Base-by-base conservation (phyloP, 352 stramenopile genomes). In the Discostella stelligera region DNA sequence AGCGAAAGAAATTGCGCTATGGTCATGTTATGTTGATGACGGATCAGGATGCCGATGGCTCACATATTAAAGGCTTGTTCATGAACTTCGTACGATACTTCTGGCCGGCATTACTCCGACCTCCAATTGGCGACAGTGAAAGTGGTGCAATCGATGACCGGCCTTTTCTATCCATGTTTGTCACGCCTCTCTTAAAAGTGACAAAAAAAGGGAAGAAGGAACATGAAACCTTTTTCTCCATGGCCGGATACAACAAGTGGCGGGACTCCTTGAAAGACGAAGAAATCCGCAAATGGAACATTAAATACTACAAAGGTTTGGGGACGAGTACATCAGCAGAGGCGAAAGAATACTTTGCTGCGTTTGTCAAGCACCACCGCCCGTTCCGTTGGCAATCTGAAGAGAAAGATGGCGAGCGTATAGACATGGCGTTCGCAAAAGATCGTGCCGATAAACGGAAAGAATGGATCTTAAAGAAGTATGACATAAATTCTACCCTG, bases 231-330 rank as follows among this genome's bases (percentile, higher is more conserved):
- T 99, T 99, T 77, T 98, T 97, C 84, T 98, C 96, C 3, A 96
- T 98, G 88, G 92, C 95, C 4, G 96, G 99, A 84, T 99, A 98
- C 80, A 92, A 98, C 76, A 80, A 77, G 14, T 99, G 97, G 96
- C 90, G 95, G 20, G 69, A 85, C 48, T 66, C 48, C 39, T 79
- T 90, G 91, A 63, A 86, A 41, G 37, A 74, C 46, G 94, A 87
- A 6, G 92, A 97, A 60, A 91, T 96, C 21, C 96, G 94, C 61
- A 94, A 95, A 25, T 99, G 95, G 94, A 93, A 93, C 32, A 96
- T 98, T 68, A 99, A 99, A 93, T 99, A 99, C 86, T 99, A 99
- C 89, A 99, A 99, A 93, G 97, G 97, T 96, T 91, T 99, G 21
- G 97, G 97, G 91, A 99, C 97, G n/a, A 98, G 94, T 87, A 98